phyloP scores from a whole-genome alignment of 371 early-diverging fungal species.

The Syncephalis fuscata region DNA sequence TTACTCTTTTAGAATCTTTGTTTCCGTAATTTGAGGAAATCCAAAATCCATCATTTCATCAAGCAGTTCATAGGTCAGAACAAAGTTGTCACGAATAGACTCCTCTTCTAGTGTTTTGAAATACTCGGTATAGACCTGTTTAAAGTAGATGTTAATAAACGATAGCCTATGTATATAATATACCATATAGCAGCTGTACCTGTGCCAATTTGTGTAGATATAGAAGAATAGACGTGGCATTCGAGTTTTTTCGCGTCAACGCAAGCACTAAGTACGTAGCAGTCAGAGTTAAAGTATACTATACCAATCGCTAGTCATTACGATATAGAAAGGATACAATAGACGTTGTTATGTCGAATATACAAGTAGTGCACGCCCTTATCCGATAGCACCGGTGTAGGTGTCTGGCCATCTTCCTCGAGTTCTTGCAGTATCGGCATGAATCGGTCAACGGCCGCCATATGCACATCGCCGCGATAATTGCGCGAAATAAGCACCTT shows the following conservation, averaged over 20 bases:
- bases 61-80: slow-evolving; percentile 90
- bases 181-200: slow-evolving; percentile 8
- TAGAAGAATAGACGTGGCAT: slow-evolving; percentile 85
- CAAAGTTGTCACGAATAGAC: slow-evolving; percentile 89
- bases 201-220: slow-evolving; percentile 87
- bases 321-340: slow-evolving; percentile 46
- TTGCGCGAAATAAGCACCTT: slow-evolving; percentile 90
- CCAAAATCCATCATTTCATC: slow-evolving; percentile 99
- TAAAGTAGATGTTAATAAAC: neutral
- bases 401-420: slow-evolving; percentile 84
- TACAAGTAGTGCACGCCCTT: slow-evolving; percentile 91
- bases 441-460: slow-evolving; percentile 90
- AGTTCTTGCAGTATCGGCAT: slow-evolving; percentile 86
- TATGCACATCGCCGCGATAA: slow-evolving; percentile 88
- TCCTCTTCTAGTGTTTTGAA: slow-evolving; percentile 98
- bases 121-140: slow-evolving; percentile 86
- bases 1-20: slow-evolving; percentile 89
- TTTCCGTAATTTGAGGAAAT: slow-evolving; percentile 95
- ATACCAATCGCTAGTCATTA: no score
- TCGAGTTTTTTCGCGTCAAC: slow-evolving; percentile 90
- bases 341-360: slow-evolving; percentile 87
- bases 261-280: slow-evolving; percentile 53
- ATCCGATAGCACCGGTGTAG: slow-evolving; percentile 78
- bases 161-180: neutral
- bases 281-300: neutral